These are phyloP conservation scores for Agrocybe praecox DNA, from an alignment of 768 basidiomycete species.

Conservation along the genomic window DNA sequence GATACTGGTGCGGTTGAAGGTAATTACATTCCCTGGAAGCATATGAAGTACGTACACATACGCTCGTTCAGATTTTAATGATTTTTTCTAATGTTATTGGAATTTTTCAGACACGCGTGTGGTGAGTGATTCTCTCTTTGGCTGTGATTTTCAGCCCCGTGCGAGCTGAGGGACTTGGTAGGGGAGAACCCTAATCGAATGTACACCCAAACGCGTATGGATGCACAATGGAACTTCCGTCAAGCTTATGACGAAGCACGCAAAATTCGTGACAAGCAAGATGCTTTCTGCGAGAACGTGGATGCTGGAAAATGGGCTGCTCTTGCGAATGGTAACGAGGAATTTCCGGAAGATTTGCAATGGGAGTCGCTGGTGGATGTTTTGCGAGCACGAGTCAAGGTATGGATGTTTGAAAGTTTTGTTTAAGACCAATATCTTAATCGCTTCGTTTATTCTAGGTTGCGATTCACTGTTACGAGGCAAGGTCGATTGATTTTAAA, in stretches of 20 bases:
- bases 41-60: constrained; percentile 64
- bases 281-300: constrained; percentile 60
- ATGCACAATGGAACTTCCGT: constrained; percentile 68
- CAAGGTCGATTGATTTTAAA: constrained; percentile 14
- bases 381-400: constrained; percentile 76
- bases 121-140: constrained; percentile 36
- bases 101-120: constrained; percentile 74
- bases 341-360: constrained; percentile 68
- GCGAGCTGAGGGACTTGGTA: not conserved
- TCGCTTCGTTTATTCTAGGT: constrained; percentile 37
- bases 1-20: constrained; percentile 29
- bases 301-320: constrained; percentile 46
- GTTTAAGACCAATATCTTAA: too few relatives aligned
- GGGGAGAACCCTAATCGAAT: constrained; percentile 62
- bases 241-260: constrained; percentile 71
- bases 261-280: constrained; percentile 51
- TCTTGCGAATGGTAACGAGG: constrained; percentile 33
- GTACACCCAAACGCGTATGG: constrained; percentile 59
- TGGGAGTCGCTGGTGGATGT: constrained; percentile 80
- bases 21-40: constrained; percentile 55
- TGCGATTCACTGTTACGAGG: constrained; percentile 60
- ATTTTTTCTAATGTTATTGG: too few relatives aligned
- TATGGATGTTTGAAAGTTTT: too few relatives aligned
- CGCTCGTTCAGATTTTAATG: not conserved
- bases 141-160: constrained; percentile 2